phyloP scores from a whole-genome alignment of 2,329 filamentous ascomycete species.

The Plectosphaerella cucumerina region DNA sequence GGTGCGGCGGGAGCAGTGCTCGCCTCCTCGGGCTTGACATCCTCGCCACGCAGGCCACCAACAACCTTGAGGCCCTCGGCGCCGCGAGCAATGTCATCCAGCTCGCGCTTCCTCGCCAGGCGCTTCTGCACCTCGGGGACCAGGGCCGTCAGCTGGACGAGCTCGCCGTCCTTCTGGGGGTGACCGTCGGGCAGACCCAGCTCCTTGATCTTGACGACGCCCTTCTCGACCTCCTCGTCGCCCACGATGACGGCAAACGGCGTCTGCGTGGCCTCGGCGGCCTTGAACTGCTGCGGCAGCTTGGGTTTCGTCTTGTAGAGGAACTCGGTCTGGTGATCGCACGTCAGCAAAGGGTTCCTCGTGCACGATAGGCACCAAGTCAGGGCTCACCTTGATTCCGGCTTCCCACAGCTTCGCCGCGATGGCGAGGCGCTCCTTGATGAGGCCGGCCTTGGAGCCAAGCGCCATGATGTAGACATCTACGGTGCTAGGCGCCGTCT shows the following conservation, averaged over 20 bases:
- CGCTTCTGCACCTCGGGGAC: constrained; percentile 56
- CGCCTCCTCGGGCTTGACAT: constrained; percentile 20
- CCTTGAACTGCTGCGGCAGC: constrained; percentile 84
- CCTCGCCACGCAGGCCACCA: constrained; percentile 39
- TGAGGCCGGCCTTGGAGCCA: constrained; percentile 75
- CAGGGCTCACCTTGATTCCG: constrained; percentile 65
- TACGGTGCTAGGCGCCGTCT: constrained; percentile 55
- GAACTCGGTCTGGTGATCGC: constrained; percentile 64
- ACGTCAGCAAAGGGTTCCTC: neutral
- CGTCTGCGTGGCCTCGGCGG: constrained; percentile 72
- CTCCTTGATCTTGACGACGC: constrained; percentile 85
- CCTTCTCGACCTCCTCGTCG: constrained; percentile 79
- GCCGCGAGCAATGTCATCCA: constrained; percentile 37
- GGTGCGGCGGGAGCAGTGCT: constrained; percentile 7
- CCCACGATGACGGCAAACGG: constrained; percentile 88
- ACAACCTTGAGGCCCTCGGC: constrained; percentile 43
- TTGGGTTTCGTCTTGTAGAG: constrained; percentile 88
- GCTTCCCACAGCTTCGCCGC: constrained; percentile 77
- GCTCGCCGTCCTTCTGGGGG: constrained; percentile 83
- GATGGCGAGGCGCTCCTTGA: constrained; percentile 81
- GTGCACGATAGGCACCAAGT: constrained; percentile 2
- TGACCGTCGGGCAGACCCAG: constrained; percentile 71
- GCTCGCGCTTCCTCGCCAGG: constrained; percentile 35
- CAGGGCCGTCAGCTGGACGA: constrained; percentile 62
- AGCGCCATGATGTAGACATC: constrained; percentile 96